Evolutionary conservation across 225 moss, liverwort and hornwort species (phyloP), one percentile per base, ranked within the genome.

Genomic region (Straminergon stramineum): DNA sequence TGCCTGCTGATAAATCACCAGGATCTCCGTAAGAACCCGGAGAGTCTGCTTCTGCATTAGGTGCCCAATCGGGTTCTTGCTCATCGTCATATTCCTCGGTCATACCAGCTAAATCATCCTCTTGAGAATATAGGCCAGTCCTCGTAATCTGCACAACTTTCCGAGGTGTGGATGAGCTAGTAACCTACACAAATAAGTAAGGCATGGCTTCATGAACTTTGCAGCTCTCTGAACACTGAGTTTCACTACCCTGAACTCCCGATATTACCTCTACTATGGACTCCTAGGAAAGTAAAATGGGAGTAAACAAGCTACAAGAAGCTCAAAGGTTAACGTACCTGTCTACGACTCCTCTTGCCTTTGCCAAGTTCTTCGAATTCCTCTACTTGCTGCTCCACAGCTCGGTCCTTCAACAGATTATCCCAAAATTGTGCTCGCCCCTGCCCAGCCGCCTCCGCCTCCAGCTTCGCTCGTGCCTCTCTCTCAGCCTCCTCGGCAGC

Each of bases 381-480:
- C 87, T 92, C 88, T 58, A 96, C 87, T 89, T 91, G 96, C 87
- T 94, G 96, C 93, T 97, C 95, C 86, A 92, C 96, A 84, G 90
- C 93, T 93, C 95, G 94, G 87, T 96, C 99, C 90, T 96, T 97
- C 60, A 97, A 91, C 43, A 99, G 84, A 89, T 79, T 94, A 81
- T 97, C 97, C 99, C 99, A 99, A 89, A 97, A 99, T 53, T 96
- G 96, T 18, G 97, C 95, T 90, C 96, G 95, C 66, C 96, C 96
- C 90, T 95, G 91, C 85, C 92, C 96, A 73, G 96, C 96, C 84
- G 91, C 89, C 87, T 96, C 96, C 51, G 92, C 92, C 73, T 95
- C 94, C 84, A 93, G 91, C 89, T 93, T 95, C 45, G 90, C 92
- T 41, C 91, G 90, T 30, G 92, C 94, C 84, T 93, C 94, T 86